Base-by-base conservation (phyloP, 768 basidiomycete genomes). In the Tricholoma flavovirens region DNA sequence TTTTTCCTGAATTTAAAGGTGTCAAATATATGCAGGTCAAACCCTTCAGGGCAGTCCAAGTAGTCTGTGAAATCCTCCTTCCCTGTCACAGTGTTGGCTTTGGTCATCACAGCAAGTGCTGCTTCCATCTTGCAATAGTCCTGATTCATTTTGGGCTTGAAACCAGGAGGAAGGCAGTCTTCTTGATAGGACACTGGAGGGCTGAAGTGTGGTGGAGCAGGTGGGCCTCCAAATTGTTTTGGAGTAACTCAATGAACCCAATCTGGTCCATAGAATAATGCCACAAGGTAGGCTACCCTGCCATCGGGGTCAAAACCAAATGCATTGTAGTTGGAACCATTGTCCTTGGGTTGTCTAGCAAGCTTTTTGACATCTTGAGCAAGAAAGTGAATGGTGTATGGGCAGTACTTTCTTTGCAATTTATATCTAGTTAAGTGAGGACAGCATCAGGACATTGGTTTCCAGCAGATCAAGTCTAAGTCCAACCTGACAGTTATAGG, bases 291-390 rank as follows among this genome's bases (percentile, higher is more conserved):
- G 3, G 54, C 46, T 6, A 55, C 15, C 5, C 21, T 17, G 15
- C 54, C 54, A 46, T 55, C 36, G 15, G 54, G 54, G 36, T 55
- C 54, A 22, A n/a, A 29, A 9, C 54, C 54, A 38, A 55, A 55
- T 6, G 35, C 54, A 12, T 55, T 55, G 46, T 49, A 55, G 33
- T 55, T 46, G 8, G 43, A 26, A 4, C 46, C 54, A 22, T 48
- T 10, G 36, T 30, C 35, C 12, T 40, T 40, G 6, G n/a, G 46
- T 5, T 10, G 15, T 30, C 49, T 32, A 9, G 22, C 35, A 21
- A 22, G n/a, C 12, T 32, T 17, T 52, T 15, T 26, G 24, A 26
- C 24, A 26, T 26, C 24, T 26, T 26, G 24, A 26, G 24, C 24
- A 26, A 26, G 24, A 26, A 26, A 5, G 2, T 26, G 24, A 26